Conservation (phyloP, 805 yeast genomes). For the Pichia cabralensis region DNA sequence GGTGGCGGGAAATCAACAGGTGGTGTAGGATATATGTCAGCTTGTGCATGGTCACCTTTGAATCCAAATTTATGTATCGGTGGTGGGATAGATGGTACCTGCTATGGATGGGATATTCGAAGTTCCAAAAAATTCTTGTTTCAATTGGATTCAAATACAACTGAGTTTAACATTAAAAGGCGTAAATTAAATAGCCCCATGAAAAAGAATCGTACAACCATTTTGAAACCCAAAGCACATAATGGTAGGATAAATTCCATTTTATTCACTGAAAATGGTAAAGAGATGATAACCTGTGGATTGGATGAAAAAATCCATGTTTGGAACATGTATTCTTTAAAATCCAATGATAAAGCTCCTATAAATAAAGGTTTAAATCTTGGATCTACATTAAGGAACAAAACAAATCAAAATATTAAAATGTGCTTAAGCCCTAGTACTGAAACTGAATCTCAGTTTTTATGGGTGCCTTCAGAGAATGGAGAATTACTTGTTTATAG, state of each 20-base stretch:
- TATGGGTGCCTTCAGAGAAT: slow-evolving; percentile 66
- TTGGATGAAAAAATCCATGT: slow-evolving; percentile 70
- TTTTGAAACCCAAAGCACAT: slow-evolving; percentile 53
- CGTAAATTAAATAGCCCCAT: background rate
- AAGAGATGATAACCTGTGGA: slow-evolving; percentile 55
- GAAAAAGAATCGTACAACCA: background rate
- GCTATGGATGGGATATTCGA: slow-evolving; percentile 80
- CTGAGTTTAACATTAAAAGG: slow-evolving; percentile 13
- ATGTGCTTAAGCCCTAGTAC: slow-evolving; percentile 39
- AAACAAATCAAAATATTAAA: slow-evolving; percentile 45
- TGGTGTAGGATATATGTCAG: slow-evolving; percentile 22
- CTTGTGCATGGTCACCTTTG: slow-evolving; percentile 56
- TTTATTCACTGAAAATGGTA: slow-evolving; percentile 62
- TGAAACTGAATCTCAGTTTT: slow-evolving; percentile 47
- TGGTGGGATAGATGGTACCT: slow-evolving; percentile 76
- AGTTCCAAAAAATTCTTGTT: slow-evolving; percentile 54
- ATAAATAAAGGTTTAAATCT: slow-evolving; percentile 59
- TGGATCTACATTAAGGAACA: slow-evolving; percentile 69
- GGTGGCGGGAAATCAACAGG: slow-evolving; percentile 23
- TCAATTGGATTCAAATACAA: slow-evolving; percentile 41
- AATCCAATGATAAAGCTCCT: slow-evolving; percentile 33
- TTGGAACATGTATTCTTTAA: slow-evolving; percentile 81
- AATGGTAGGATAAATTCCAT: slow-evolving; percentile 71
- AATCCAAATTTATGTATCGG: slow-evolving; percentile 54
- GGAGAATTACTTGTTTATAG: slow-evolving; percentile 59